Conservation (phyloP, 192 early-diverging fungal species). For the Backusella circina region DNA sequence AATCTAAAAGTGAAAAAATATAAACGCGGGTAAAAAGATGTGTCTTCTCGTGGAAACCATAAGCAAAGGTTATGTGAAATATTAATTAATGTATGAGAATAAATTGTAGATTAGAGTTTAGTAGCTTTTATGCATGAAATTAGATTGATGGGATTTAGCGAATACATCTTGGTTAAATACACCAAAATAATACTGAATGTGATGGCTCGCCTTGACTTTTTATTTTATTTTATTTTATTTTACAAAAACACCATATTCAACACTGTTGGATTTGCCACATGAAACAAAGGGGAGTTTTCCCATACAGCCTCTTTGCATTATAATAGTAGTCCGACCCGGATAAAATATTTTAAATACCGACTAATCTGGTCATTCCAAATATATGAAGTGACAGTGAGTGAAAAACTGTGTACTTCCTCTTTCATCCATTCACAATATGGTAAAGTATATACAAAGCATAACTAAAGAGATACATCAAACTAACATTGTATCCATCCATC, state of each 20-base stretch:
- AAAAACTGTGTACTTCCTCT: neutral
- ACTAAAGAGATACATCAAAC: neutral
- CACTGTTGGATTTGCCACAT: too few species aligned
- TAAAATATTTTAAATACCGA: neutral
- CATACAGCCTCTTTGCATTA: neutral
- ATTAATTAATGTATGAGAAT: neutral
- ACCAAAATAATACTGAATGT: too few species aligned
- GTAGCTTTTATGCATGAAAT: too few species aligned
- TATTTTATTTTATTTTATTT: too few species aligned
- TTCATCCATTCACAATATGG: slow-evolving; percentile 3
- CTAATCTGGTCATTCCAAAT: neutral
- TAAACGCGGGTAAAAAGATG: neutral
- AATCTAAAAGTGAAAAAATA: neutral
- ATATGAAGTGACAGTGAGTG: neutral
- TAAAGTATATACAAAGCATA: neutral
- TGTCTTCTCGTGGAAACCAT: neutral
- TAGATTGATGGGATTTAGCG: too few species aligned
- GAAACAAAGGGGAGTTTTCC: neutral
- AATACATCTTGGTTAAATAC: too few species aligned
- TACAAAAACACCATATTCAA: too few species aligned
- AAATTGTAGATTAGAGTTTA: neutral
- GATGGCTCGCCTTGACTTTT: too few species aligned
- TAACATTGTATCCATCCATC: neutral
- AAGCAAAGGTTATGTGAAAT: too few species aligned
- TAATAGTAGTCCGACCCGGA: neutral